Base-by-base conservation (phyloP, 108 stramenopile genomes). In the Cyclotella kingstonii region DNA sequence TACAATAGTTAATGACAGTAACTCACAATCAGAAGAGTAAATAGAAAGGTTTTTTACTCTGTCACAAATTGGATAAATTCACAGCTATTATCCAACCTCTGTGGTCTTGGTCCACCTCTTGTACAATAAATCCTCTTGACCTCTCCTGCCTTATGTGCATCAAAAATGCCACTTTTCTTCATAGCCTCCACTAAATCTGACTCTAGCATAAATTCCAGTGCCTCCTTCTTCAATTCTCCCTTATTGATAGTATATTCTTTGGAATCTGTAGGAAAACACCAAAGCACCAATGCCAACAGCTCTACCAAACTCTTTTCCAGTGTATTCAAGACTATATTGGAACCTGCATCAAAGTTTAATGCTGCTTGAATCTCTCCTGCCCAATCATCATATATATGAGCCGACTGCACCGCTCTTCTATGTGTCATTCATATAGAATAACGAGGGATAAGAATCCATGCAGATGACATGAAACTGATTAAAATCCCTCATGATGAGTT, bases 71-170 rank as follows among this genome's bases (percentile, higher is more conserved):
- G 25, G 28, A 56, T 40, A 14, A 56, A 41, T 2, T 39, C 41
- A 27, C 39, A 40, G 1, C 19, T 6, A 9, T 56, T 56, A 49
- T 53, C 68, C 60, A 90, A 49, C 9, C 68, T 73, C 43, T 77
- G 68, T 15, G 92, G 92, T 15, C 92, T 89, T 7, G 92, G 89
- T 35, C 92, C 92, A 30, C 75, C 68, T 54, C 50, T 79, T 55
- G 92, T 93, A 51, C 77, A 79, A 66, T 93, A 93, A 19, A 90
- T 59, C 80, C 70, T 83, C 68, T 90, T 90, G 61, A 93, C 89
- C 60, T 88, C 87, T 12, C 89, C 87, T 11, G 66, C 45, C 3
- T 67, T 52, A 9, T 76, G 83, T 8, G 69, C 58, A 46, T 76
- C 57, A 54, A 84, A 81, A n/a, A n/a, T n/a, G n/a, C n/a, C n/a